Evolutionary conservation across 2,329 filamentous ascomycete species (phyloP), one percentile per base, ranked within the genome.

Genomic region (Pseudocercospora macadamiae): DNA sequence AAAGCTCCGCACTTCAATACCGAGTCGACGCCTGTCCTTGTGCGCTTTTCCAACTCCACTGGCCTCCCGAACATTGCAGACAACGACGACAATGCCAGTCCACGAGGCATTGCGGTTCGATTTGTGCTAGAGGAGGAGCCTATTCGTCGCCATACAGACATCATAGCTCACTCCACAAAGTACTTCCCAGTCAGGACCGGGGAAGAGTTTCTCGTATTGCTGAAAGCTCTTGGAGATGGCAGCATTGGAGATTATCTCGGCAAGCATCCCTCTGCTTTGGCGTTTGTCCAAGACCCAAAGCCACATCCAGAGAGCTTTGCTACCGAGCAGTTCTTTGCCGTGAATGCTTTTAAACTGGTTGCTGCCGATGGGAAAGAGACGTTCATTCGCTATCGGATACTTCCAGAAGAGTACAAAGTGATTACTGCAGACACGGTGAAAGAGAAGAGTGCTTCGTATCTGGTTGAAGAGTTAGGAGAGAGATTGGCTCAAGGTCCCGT

Each of bases 101-200:
- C 68, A 14, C 77, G 77, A 5, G 81, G 81, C 21, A 68, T 83
- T 3, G 81, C 75, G 3, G 67, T 82, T 28, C 78, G 82, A 1
- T 83, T 84, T 68, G 64, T 76, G 16, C 75, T 83, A 2, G 59
- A 68, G 34, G 67, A 70, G 3, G 57, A 71, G 18, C 74, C 75
- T 1, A 9, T 44, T 23, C 73, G 77, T 12, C 69, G 75, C 18
- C 83, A 86, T 70, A 85, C 83, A 1, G 83, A 86, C 66, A 81
- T 86, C 63, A 73, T 86, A 51, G 70, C 76, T 0, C 83, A 86
- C 70, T 81, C 77, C 1, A 81, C 79, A 1, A 74, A 78, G 2
- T 78, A 75, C 68, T 85, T 86, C 70, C 83, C 83, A 0, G 77
- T 76, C 0, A 74, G 77, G 32, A 83, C 80, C 0, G 82, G 82